phyloP scores from a whole-genome alignment of 768 basidiomycete species.

The Sporobolomyces phaffii region DNA sequence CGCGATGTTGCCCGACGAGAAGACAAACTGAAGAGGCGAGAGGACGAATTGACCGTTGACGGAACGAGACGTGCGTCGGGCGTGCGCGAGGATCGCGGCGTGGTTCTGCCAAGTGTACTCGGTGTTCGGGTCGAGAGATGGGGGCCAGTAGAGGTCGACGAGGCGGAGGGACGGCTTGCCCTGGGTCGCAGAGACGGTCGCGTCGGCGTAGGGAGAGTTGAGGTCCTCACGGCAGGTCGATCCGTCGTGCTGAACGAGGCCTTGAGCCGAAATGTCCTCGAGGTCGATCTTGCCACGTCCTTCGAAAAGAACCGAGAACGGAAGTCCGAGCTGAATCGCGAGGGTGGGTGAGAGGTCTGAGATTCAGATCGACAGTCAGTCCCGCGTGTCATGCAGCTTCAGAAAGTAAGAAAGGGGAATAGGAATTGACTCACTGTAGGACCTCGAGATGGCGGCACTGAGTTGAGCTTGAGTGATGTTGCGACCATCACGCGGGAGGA shows the following conservation, averaged over 20 bases:
- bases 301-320: constrained; percentile 17
- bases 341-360: constrained; percentile 20
- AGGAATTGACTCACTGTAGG: constrained; percentile 25
- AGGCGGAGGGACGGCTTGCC: constrained; percentile 10
- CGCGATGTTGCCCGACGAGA: constrained; percentile 20
- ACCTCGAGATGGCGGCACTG: constrained; percentile 24
- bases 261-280: constrained; percentile 7
- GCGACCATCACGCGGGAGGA: constrained; percentile 25
- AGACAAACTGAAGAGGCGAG: constrained; percentile 8
- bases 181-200: constrained; percentile 11
- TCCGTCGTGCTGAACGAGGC: constrained; percentile 30
- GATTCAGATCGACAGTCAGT: neutral
- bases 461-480: constrained; percentile 33
- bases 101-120: constrained; percentile 10
- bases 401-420: too few relatives aligned
- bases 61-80: constrained; percentile 8
- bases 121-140: neutral
- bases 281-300: constrained; percentile 22
- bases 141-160: constrained; percentile 21
- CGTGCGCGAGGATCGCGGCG: constrained; percentile 13
- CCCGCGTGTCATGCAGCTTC: too few relatives aligned
- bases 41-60: constrained; percentile 15
- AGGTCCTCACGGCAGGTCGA: constrained; percentile 8
- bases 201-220: neutral
- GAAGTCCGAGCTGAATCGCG: constrained; percentile 20